Evolutionary conservation across 1,284 basidiomycete species (phyloP).

Genomic region (Fomitopsis pinicola): DNA sequence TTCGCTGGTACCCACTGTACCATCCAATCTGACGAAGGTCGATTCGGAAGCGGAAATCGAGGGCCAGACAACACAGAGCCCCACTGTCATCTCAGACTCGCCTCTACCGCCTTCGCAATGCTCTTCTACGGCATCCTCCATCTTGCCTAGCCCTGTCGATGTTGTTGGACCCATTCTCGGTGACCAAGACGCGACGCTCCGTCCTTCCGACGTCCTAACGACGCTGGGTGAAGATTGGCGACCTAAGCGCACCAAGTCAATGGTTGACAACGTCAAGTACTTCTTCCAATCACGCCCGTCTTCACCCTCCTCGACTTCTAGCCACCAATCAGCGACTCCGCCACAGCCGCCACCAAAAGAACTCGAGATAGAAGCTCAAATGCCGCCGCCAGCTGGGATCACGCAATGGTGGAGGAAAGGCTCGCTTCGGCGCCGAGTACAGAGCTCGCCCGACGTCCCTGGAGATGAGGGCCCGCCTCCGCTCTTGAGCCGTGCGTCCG

Average conservation of each 20-base stretch:
- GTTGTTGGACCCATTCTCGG: constrained; percentile 21
- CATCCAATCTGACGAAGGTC: constrained; percentile 15
- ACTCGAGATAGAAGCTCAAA: constrained; percentile 27
- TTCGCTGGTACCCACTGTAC: constrained; percentile 30
- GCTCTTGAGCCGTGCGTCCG: constrained; percentile 10
- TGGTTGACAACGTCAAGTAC: constrained; percentile 45
- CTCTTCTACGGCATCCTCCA: constrained; percentile 39
- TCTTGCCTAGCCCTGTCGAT: constrained; percentile 33
- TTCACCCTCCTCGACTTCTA: constrained; percentile 18
- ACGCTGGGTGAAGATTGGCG: constrained; percentile 20
- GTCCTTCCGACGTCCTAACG: constrained; percentile 25
- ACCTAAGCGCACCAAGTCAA: constrained; percentile 43
- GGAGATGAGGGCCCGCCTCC: constrained; percentile 15
- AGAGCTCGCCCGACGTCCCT: constrained; percentile 44
- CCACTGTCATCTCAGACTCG: constrained; percentile 29
- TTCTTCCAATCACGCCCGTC: constrained; percentile 35
- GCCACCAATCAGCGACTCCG: constrained; percentile 14
- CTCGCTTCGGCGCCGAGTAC: constrained; percentile 42
- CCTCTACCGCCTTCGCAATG: constrained; percentile 46
- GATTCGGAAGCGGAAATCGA: constrained; percentile 15
- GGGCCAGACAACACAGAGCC: constrained; percentile 12
- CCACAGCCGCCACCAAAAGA: constrained; percentile 13
- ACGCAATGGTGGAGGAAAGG: constrained; percentile 43
- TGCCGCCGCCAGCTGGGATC: constrained; percentile 23
- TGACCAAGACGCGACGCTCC: constrained; percentile 19